Percentiles rank a stretch among this genome's conserved stretches.
phyloP scores from a whole-genome alignment of 345 rosid genomes.

The Moricandia moricandioides region DNA sequence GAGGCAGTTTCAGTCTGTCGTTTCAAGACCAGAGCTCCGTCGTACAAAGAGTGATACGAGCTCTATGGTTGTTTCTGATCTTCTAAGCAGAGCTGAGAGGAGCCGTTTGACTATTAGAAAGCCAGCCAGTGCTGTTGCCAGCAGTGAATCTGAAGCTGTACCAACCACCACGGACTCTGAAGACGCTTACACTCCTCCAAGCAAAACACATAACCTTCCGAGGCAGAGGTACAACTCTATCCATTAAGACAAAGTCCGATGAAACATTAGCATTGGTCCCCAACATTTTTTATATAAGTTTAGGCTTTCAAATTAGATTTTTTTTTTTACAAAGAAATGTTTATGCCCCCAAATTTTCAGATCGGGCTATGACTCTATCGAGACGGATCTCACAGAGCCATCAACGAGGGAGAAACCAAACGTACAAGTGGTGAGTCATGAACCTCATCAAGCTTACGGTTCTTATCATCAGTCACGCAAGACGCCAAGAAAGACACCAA shows the following conservation, averaged over 20 bases:
- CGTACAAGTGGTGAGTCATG: not conserved
- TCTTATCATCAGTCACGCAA: conserved; percentile 20
- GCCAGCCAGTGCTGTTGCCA: not conserved
- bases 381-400: conserved; percentile 20
- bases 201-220: not conserved
- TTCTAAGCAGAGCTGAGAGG: conserved; percentile 25
- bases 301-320: too few species aligned
- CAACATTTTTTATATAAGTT: too few species aligned
- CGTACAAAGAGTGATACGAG: conserved; percentile 83
- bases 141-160: conserved; percentile 20
- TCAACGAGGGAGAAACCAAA: not conserved
- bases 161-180: conserved; percentile 11
- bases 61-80: conserved; percentile 45
- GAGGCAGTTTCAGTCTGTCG: conserved; percentile 26
- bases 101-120: conserved; percentile 28
- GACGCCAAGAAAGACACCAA: conserved; percentile 16
- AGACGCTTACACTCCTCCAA: not conserved
- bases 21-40: conserved; percentile 52
- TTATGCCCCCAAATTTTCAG: too few species aligned
- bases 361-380: not conserved
- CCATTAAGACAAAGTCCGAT: too few species aligned
- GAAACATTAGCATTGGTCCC: too few species aligned
- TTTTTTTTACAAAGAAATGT: too few species aligned
- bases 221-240: conserved; percentile 6
- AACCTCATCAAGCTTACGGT: not conserved